Percentiles rank a stretch among this genome's conserved stretches.
Evolutionary conservation across 2,329 filamentous ascomycete genomes (phyloP).

Genomic region (Cladosporium sp.): DNA sequence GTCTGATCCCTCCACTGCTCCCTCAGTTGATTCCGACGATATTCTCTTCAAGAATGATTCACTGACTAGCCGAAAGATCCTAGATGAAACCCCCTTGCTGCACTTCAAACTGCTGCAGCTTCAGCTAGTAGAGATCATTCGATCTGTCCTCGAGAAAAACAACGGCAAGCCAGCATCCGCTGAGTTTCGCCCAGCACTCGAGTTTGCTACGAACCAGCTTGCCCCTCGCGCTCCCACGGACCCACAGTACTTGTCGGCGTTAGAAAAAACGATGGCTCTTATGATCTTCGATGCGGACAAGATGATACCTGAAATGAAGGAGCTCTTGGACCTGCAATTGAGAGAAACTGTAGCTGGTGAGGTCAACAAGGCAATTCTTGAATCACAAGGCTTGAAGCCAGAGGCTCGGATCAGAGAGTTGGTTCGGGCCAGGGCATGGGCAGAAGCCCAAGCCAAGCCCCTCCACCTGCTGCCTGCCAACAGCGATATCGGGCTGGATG

Average conservation of each 20-base stretch:
- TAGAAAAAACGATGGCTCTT: slow-evolving; percentile 89
- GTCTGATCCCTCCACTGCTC: slow-evolving; percentile 58
- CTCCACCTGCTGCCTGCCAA: slow-evolving; percentile 35
- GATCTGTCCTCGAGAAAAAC: slow-evolving; percentile 53
- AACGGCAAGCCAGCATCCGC: slow-evolving; percentile 53
- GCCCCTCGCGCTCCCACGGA: slow-evolving; percentile 81
- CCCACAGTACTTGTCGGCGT: slow-evolving; percentile 71
- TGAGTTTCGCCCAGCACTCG: slow-evolving; percentile 73
- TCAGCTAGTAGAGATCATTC: slow-evolving; percentile 90
- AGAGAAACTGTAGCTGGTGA: slow-evolving; percentile 75
- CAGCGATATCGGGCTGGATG: slow-evolving; percentile 39
- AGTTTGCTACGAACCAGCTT: slow-evolving; percentile 81
- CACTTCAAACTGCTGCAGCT: slow-evolving; percentile 87
- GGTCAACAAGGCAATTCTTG: slow-evolving; percentile 84
- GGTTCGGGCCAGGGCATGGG: slow-evolving; percentile 77
- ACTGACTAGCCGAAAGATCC: slow-evolving; percentile 55
- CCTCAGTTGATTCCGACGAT: neutral
- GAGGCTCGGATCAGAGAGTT: slow-evolving; percentile 79
- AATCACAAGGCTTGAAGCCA: slow-evolving; percentile 62
- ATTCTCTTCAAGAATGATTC: neutral
- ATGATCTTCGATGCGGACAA: slow-evolving; percentile 81
- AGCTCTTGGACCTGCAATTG: slow-evolving; percentile 70
- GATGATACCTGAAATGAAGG: slow-evolving; percentile 67
- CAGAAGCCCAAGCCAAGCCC: slow-evolving; percentile 57
- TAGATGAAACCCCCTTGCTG: slow-evolving; percentile 74